A percentile compares a stretch with the other conserved stretches of the same genome.
Evolutionary conservation across 179 eudicot species (phyloP).

Genomic region (Silene noctiflora): DNA sequence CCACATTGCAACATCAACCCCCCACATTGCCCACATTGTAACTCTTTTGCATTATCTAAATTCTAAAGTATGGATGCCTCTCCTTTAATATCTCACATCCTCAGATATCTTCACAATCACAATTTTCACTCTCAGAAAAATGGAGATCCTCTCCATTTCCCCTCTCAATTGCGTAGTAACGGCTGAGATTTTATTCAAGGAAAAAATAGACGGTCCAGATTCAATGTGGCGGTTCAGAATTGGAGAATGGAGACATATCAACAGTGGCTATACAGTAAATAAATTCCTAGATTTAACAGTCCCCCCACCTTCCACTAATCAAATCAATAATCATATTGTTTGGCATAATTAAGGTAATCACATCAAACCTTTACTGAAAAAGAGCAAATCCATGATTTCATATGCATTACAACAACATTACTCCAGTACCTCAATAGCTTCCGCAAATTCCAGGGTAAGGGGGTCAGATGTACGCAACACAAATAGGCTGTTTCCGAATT

Average conservation of each 20-base stretch:
- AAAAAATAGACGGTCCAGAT: too few relatives aligned
- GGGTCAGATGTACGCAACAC: too few relatives aligned
- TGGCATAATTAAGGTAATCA: neutral
- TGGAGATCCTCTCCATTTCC: too few relatives aligned
- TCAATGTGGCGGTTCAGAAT: too few relatives aligned
- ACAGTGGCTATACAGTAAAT: neutral
- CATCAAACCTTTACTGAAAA: neutral
- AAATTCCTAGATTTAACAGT: neutral
- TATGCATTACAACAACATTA: neutral
- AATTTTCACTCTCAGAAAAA: neutral
- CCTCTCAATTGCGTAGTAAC: too few relatives aligned
- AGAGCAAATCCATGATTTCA: neutral
- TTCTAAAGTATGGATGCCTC: slow-evolving; percentile 2
- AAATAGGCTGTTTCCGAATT: too few relatives aligned
- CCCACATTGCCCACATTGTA: neutral
- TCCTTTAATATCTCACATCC: slow-evolving; percentile 5
- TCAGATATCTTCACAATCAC: slow-evolving; percentile 8
- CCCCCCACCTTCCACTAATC: neutral
- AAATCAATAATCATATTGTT: neutral
- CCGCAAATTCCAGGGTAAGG: too few relatives aligned
- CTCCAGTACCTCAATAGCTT: too few relatives aligned
- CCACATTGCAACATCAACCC: slow-evolving; percentile 17
- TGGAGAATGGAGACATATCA: too few relatives aligned
- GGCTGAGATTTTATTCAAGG: too few relatives aligned
- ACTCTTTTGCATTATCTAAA: slow-evolving; percentile 10